Conservation (phyloP, 306 rosid species). For the Chamaecrista fasciculata region DNA sequence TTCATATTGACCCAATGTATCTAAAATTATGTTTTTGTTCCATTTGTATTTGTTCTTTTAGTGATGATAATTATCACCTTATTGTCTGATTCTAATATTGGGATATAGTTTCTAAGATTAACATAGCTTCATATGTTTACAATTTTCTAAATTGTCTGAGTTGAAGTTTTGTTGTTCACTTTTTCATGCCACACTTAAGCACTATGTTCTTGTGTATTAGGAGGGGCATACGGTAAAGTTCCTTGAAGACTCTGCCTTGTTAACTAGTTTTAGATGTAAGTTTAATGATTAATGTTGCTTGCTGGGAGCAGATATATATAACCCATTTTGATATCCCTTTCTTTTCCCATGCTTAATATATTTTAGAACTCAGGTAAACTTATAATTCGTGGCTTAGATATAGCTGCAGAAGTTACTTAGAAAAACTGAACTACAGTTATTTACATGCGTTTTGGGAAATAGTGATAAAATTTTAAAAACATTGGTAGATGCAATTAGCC, state of each 20-base stretch:
- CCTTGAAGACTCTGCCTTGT: neutral
- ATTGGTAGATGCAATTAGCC: neutral
- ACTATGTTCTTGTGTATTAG: neutral
- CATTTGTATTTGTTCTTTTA: conserved; percentile 1
- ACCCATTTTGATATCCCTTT: neutral
- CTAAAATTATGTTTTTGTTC: neutral
- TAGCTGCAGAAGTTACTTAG: conserved; percentile 5
- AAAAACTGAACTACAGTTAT: neutral
- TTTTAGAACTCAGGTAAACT: neutral
- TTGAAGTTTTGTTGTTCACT: conserved; percentile 4
- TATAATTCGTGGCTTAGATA: neutral
- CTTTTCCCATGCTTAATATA: neutral
- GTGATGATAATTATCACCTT: neutral
- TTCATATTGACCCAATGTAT: neutral
- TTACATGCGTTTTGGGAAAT: too few relatives aligned
- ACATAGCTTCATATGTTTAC: neutral
- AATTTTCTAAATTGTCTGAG: neutral
- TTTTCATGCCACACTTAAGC: neutral
- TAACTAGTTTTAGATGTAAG: neutral
- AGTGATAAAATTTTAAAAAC: neutral
- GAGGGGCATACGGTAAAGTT: conserved; percentile 18
- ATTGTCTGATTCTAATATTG: neutral
- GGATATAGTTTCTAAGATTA: neutral
- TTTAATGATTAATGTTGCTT: conserved; percentile 7
- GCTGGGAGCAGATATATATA: neutral